A percentile compares a stretch with the other conserved stretches of the same genome.
These are phyloP conservation scores for Petunia axillaris DNA, from an alignment of 257 asterid genomes.

Conservation along the genomic window DNA sequence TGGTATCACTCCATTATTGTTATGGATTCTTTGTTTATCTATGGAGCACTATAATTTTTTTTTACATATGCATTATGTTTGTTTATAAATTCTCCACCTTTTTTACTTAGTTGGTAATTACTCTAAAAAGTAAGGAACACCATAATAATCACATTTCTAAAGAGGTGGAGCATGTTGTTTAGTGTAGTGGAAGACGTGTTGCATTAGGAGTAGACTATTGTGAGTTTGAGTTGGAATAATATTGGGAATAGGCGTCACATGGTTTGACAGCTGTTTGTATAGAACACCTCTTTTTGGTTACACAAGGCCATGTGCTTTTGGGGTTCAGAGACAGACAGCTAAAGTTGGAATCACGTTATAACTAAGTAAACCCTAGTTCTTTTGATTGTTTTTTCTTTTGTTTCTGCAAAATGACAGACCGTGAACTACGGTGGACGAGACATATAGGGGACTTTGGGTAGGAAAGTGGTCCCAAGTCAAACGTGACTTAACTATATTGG, in stretches of 20 bases:
- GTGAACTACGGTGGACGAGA: background rate
- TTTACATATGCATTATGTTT: background rate
- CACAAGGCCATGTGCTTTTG: conserved; percentile 36
- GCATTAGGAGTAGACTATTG: background rate
- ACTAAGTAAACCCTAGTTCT: background rate
- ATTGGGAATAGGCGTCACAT: conserved; percentile 17
- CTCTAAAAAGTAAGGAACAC: background rate
- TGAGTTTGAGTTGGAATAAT: background rate
- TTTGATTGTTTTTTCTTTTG: background rate
- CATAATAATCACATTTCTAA: background rate
- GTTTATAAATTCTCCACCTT: background rate
- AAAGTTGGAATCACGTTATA: conserved; percentile 22
- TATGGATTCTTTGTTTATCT: conserved; percentile 24
- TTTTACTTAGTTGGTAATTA: background rate
- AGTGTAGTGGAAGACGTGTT: background rate
- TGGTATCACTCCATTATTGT: background rate
- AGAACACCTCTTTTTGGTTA: conserved; percentile 10
- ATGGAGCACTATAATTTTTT: background rate
- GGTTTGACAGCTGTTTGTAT: conserved; percentile 39
- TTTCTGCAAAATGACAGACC: conserved; percentile 17
- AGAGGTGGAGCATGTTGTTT: background rate
- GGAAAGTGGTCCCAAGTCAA: background rate
- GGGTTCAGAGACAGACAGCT: conserved; percentile 14
- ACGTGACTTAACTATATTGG: background rate
- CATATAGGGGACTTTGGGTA: background rate